phyloP scores from a whole-genome alignment of 169 alveolate genomes.

The Cryptosporidium sp. region DNA sequence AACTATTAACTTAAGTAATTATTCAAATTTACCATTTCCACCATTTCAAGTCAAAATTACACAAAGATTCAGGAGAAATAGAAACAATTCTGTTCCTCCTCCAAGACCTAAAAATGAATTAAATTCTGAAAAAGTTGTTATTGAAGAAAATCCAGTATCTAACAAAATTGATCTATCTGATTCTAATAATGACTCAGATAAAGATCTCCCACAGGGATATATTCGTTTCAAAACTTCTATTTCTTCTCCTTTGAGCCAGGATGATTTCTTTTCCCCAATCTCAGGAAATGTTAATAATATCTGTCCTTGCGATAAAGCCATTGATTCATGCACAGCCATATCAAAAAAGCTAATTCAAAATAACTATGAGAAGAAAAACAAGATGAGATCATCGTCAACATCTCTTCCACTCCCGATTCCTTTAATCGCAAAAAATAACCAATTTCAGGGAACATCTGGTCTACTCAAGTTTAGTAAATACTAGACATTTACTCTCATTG shows the following conservation, averaged over 20 bases:
- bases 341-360: neutral
- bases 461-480: slow-evolving; percentile 17
- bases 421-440: slow-evolving; percentile 2
- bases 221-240: slow-evolving; percentile 61
- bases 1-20: neutral
- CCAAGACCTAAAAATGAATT: neutral
- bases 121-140: neutral
- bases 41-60: slow-evolving; percentile 49
- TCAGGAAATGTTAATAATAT: neutral
- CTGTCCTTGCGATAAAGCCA: slow-evolving; percentile 52
- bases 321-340: neutral
- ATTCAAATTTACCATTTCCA: neutral
- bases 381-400: neutral
- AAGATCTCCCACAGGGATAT: slow-evolving; percentile 44
- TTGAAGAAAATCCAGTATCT: neutral
- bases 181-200: neutral
- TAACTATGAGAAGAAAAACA: neutral
- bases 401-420: slow-evolving; percentile 6
- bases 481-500: neutral
- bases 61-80: slow-evolving; percentile 55
- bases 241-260: slow-evolving; percentile 37
- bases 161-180: neutral
- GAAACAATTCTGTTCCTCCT: slow-evolving; percentile 46
- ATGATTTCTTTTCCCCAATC: slow-evolving; percentile 28
- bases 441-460: slow-evolving; percentile 23